Conservation (phyloP, 148 eudicot genomes). For the Cornus florida region DNA sequence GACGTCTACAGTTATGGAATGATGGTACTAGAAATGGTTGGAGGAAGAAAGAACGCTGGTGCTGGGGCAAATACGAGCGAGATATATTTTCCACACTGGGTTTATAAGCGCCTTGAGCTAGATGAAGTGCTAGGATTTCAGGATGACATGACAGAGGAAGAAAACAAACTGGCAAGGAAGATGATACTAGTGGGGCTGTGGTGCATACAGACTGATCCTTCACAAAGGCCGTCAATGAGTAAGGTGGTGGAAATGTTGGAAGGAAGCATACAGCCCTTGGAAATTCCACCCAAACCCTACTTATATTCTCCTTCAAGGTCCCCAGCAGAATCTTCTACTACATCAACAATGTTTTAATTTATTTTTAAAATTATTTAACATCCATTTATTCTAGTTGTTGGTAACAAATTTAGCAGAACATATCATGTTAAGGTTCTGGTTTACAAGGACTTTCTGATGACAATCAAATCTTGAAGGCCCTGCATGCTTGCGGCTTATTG, state of each 20-base stretch:
- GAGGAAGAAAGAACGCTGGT: conserved; percentile 5
- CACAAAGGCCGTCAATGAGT: conserved; percentile 2
- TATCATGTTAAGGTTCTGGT: neutral
- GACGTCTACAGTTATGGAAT: conserved; percentile 16
- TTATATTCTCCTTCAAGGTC: conserved; percentile 8
- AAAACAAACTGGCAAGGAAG: conserved; percentile 3
- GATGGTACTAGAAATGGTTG: conserved; percentile 17
- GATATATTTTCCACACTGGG: conserved; percentile 14
- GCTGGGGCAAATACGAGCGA: neutral
- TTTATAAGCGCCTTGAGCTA: conserved; percentile 6
- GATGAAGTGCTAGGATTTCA: neutral
- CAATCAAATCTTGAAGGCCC: neutral
- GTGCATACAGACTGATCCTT: conserved; percentile 17
- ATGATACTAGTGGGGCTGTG: conserved; percentile 13
- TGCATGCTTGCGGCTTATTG: neutral
- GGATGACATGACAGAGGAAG: neutral
- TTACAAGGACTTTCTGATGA: neutral
- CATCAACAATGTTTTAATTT: neutral
- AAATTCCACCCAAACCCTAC: conserved; percentile 13
- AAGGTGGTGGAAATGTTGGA: conserved; percentile 18
- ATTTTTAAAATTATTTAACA: neutral
- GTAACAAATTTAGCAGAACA: neutral
- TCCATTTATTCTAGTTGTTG: too few relatives aligned
- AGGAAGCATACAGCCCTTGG: conserved; percentile 1
- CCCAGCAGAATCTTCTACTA: neutral